phyloP scores from a whole-genome alignment of 164 flowering plant genomes.

The Taxillus chinensis region DNA sequence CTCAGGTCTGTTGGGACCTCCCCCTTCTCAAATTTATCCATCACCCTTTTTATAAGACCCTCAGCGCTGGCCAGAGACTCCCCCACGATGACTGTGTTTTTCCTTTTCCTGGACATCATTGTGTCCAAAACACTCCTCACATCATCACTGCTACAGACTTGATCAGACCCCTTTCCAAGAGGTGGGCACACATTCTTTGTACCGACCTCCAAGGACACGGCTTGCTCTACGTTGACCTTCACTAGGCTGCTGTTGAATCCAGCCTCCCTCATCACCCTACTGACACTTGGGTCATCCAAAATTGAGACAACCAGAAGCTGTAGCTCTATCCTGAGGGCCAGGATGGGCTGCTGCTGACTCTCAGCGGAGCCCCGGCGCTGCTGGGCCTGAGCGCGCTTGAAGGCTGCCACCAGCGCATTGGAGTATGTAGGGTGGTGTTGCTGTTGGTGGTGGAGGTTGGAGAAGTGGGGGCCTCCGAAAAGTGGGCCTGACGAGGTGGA shows the following conservation, averaged over 20 bases:
- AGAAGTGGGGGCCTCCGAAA: conserved; percentile 26
- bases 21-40: not conserved
- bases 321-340: conserved; percentile 86
- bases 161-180: too few relatives aligned
- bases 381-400: conserved; percentile 96
- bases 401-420: conserved; percentile 90
- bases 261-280: conserved; percentile 97
- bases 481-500: conserved; percentile 47
- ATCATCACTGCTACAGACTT: not conserved
- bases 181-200: conserved; percentile 17
- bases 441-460: not conserved
- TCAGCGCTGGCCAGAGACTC: not conserved
- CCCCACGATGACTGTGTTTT: not conserved
- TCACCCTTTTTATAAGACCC: not conserved
- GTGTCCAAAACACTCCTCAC: not conserved
- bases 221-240: conserved; percentile 77
- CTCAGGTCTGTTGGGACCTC: not conserved
- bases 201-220: conserved; percentile 48
- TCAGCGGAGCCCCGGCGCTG: conserved; percentile 92
- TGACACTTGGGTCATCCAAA: conserved; percentile 94
- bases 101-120: not conserved
- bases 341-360: conserved; percentile 76
- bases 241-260: conserved; percentile 92
- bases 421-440: conserved; percentile 66
- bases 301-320: conserved; percentile 87